Percentiles rank a stretch among this genome's conserved stretches.
phyloP scores from a whole-genome alignment of 2,329 filamentous ascomycete genomes.

The Talaromyces sp. region DNA sequence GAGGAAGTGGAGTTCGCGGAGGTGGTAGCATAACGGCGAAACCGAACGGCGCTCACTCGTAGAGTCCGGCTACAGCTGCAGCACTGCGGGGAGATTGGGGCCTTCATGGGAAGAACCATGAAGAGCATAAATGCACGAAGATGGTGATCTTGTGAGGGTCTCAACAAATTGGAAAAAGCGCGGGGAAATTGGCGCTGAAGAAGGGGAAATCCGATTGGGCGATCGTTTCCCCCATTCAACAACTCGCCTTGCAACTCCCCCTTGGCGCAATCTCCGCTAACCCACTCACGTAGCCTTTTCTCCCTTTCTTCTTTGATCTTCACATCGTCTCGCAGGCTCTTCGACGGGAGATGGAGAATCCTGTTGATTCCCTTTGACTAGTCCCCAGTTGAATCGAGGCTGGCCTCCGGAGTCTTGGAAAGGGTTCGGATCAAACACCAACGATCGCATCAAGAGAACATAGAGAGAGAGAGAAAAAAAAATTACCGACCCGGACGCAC shows the following conservation, averaged over 20 bases:
- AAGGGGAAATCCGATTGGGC: conserved; percentile 25
- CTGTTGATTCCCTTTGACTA: conserved; percentile 6
- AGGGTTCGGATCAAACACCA: not conserved
- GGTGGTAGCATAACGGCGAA: conserved; percentile 26
- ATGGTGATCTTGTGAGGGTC: not conserved
- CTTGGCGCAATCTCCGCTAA: conserved; percentile 13
- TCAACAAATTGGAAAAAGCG: conserved; percentile 10
- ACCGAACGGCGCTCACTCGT: conserved; percentile 11
- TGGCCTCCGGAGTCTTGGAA: not conserved
- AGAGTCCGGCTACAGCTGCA: conserved; percentile 14
- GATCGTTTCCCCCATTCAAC: conserved; percentile 17
- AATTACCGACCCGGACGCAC: no score
- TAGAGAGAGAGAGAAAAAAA: not conserved
- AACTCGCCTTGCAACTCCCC: conserved; percentile 20
- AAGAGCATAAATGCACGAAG: not conserved
- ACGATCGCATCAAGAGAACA: not conserved
- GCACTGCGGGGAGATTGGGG: conserved; percentile 13
- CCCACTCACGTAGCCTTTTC: conserved; percentile 2
- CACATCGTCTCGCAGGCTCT: not conserved
- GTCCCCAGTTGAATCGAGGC: conserved; percentile 4
- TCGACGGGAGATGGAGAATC: conserved; percentile 13
- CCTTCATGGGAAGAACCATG: conserved; percentile 20
- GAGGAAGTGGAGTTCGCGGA: conserved; percentile 16
- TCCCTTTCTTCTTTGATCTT: not conserved
- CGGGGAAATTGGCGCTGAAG: conserved; percentile 20